Percentiles rank a stretch among this genome's conserved stretches.
These are phyloP conservation scores for Physcomitrellopsis africana DNA, from an alignment of 225 moss, liverwort and hornwort genomes.

Conservation along the genomic window DNA sequence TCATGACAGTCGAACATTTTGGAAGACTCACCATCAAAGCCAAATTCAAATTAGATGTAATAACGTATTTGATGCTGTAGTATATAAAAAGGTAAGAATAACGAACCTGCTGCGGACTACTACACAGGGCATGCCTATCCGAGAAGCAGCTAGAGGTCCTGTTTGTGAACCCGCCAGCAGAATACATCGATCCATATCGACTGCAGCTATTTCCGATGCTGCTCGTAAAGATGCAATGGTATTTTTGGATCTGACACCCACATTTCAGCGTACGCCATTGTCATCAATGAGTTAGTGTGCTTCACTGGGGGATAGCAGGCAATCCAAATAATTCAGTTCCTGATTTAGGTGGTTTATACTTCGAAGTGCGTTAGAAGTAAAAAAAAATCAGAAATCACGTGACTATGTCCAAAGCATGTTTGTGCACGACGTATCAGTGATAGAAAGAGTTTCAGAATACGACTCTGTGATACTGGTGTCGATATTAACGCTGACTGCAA, in stretches of 20 bases:
- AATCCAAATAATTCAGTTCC: background rate
- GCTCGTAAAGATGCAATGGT: constrained; percentile 86
- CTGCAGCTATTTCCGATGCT: constrained; percentile 73
- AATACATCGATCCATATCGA: constrained; percentile 66
- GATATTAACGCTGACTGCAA: constrained; percentile 81
- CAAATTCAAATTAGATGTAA: constrained; percentile 5
- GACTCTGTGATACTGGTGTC: constrained; percentile 59
- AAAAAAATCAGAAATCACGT: background rate
- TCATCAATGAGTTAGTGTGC: constrained; percentile 12
- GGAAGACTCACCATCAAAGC: background rate
- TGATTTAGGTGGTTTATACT: too few species aligned
- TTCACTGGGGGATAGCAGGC: background rate
- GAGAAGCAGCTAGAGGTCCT: constrained; percentile 75
- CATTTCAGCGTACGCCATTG: constrained; percentile 10
- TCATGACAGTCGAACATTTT: background rate
- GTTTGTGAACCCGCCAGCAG: constrained; percentile 74
- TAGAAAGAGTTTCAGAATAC: constrained; percentile 38
- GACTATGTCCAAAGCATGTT: background rate
- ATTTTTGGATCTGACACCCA: constrained; percentile 63
- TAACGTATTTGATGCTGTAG: background rate
- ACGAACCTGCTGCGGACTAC: constrained; percentile 92
- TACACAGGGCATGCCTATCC: constrained; percentile 96
- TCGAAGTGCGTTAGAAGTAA: too few species aligned
- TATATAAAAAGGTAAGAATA: constrained; percentile 12
- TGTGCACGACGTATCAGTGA: background rate